Evolutionary conservation across 2,329 filamentous ascomycete species (phyloP).

Genomic region (Incumbomyces lentus): DNA sequence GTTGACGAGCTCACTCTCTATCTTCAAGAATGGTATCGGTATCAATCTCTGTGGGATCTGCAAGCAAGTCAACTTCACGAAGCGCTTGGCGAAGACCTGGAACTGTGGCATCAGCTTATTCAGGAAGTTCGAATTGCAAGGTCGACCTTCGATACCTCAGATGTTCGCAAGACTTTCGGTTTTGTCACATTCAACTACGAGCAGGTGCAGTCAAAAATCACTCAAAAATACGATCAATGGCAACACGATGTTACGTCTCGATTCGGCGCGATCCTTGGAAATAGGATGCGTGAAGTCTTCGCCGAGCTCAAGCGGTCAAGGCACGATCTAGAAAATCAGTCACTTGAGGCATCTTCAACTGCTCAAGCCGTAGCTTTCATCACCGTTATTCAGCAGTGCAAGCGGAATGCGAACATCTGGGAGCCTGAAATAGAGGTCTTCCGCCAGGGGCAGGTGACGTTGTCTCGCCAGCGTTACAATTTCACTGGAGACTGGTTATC

Average conservation of each 20-base stretch:
- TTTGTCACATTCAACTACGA: constrained; percentile 96
- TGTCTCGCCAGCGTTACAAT: constrained; percentile 85
- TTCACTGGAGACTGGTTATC: constrained; percentile 90
- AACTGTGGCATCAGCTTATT: constrained; percentile 88
- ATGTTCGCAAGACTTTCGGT: constrained; percentile 84
- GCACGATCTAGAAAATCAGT: constrained; percentile 81
- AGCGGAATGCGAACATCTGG: constrained; percentile 87
- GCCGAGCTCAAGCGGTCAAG: constrained; percentile 84
- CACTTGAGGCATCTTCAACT: constrained; percentile 86
- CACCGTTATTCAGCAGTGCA: constrained; percentile 92
- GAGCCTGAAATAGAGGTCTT: constrained; percentile 93
- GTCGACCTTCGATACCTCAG: constrained; percentile 93
- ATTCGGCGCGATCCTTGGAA: constrained; percentile 80
- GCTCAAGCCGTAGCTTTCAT: constrained; percentile 97
- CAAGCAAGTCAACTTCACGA: constrained; percentile 94
- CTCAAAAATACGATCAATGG: constrained; percentile 99
- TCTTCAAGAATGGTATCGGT: constrained; percentile 96
- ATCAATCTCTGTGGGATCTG: constrained; percentile 96
- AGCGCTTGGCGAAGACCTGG: constrained; percentile 77
- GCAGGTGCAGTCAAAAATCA: constrained; percentile 96
- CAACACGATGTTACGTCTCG: constrained; percentile 93
- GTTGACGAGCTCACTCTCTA: constrained; percentile 70
- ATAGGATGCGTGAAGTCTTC: constrained; percentile 83
- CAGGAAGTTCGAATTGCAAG: constrained; percentile 94
- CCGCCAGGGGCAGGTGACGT: constrained; percentile 84